Conservation (phyloP, 805 yeast species). For the Starmerella davenportii region DNA sequence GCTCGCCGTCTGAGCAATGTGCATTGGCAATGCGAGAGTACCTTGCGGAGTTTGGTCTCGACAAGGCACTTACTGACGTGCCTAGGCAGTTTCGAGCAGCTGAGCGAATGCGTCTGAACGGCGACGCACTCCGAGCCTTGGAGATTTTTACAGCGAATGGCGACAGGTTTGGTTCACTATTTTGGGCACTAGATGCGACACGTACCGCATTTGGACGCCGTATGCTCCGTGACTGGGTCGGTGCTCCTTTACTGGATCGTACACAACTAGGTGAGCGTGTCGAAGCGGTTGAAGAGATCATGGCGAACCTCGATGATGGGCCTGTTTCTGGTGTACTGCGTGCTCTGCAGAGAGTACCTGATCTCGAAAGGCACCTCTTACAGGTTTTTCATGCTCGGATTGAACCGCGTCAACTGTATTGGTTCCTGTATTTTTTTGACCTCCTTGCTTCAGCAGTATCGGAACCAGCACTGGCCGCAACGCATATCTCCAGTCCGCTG, state of each 20-base stretch:
- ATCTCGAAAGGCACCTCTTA: conserved; percentile 40
- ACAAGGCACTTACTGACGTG: conserved; percentile 27
- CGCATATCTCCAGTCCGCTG: conserved; percentile 22
- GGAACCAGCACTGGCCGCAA: conserved; percentile 13
- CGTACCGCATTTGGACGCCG: conserved; percentile 60
- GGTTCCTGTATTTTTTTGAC: conserved; percentile 31
- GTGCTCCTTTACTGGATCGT: conserved; percentile 45
- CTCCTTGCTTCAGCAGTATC: conserved; percentile 18
- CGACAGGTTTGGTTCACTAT: conserved; percentile 44
- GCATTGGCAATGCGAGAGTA: conserved; percentile 25
- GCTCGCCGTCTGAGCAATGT: background rate
- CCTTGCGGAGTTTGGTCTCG: conserved; percentile 45
- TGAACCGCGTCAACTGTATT: conserved; percentile 41
- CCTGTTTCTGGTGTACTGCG: conserved; percentile 17
- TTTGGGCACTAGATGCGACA: conserved; percentile 71
- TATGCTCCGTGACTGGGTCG: conserved; percentile 51
- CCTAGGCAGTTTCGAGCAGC: background rate
- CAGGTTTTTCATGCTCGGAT: conserved; percentile 43
- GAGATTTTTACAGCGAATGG: conserved; percentile 56
- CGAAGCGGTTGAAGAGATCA: conserved; percentile 39
- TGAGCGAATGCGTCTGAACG: conserved; percentile 33
- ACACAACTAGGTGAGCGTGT: conserved; percentile 41
- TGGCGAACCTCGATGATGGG: conserved; percentile 7
- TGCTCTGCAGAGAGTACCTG: conserved; percentile 28
- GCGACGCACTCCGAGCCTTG: conserved; percentile 48